phyloP scores from a whole-genome alignment of 2,329 filamentous ascomycete species.

The Fusarium aywerte region DNA sequence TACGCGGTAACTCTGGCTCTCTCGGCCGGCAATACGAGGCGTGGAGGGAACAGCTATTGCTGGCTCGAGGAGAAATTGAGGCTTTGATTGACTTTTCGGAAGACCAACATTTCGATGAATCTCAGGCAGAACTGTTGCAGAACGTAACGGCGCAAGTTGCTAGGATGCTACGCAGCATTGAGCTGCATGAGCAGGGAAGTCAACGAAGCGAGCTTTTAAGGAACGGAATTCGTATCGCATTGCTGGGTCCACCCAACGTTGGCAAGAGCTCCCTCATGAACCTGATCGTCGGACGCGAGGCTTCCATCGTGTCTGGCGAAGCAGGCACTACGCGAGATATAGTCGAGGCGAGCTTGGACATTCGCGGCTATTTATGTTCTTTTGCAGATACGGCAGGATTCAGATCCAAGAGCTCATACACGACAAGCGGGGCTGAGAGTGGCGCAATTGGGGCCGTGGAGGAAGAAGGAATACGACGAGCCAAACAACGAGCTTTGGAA shows the following conservation, averaged over 20 bases:
- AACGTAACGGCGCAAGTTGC: constrained; percentile 75
- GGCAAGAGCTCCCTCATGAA: constrained; percentile 97
- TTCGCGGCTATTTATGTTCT: constrained; percentile 90
- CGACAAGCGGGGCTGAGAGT: constrained; percentile 20
- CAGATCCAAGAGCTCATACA: constrained; percentile 57
- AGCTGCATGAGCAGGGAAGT: constrained; percentile 78
- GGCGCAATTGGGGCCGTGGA: constrained; percentile 77
- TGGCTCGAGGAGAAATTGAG: constrained; percentile 90
- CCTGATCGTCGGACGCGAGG: constrained; percentile 86
- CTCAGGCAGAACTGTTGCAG: constrained; percentile 74
- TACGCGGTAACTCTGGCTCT: constrained; percentile 77
- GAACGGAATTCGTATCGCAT: constrained; percentile 84
- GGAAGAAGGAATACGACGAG: constrained; percentile 88
- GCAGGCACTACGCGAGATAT: constrained; percentile 95
- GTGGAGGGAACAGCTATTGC: constrained; percentile 82
- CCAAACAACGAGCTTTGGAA: constrained; percentile 80
- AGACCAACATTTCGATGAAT: constrained; percentile 96
- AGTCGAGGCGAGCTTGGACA: constrained; percentile 89
- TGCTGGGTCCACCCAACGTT: constrained; percentile 91
- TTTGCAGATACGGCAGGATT: constrained; percentile 96
- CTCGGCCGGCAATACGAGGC: constrained; percentile 81
- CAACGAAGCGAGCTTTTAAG: constrained; percentile 85
- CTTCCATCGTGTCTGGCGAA: constrained; percentile 93
- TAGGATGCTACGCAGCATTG: constrained; percentile 70
- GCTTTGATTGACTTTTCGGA: constrained; percentile 97